Evolutionary conservation across 805 yeast genomes (phyloP), one percentile per base, ranked within the genome.

Genomic region (Wickerhamiella kurtzmanii): DNA sequence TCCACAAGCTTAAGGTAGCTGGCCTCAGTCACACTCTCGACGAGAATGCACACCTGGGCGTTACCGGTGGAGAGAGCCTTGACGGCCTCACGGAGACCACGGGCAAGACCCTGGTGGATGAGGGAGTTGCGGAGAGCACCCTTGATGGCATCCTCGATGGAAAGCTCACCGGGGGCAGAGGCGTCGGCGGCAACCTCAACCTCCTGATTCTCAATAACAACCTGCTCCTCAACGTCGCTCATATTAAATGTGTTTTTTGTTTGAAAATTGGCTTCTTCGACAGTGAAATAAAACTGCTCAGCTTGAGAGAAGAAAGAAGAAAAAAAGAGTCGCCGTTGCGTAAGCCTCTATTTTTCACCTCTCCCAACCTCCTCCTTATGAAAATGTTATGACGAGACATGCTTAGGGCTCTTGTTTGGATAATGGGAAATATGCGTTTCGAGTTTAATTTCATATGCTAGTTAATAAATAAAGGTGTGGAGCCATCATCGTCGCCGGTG

Each of bases 51-150:
- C 71, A 92, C 78, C 76, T 89, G 94, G 63, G 96, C 99, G 75
- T 88, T 94, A 72, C 95, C 86, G 73, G 86, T 79, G 67, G 95
- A 79, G 63, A 92, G 80, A 73, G 96, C 97, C 84, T 92, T 92
- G 68, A 96, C 85, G 61, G 97, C 94, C 79, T 92, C 98, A 81
- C 97, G 92, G 73, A 92, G 82, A 81, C 99, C 99, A 79, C 99
- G 89, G 72, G 97, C 97, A 74, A 92, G 85, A 76, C 99, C 98
- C 72, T 89, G 59, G 79, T 87, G 94, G 68, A 89, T 84, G 71
- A 92, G 80, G 63, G 99, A 80, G 72, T 92, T 87, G 82, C 95
- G 88, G 70, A 92, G 82, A 69, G 92, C 97, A 68, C 85, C 92
- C 78, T 87, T 86, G 72, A 92, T 78, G 70, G 96, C 95, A 71